Base-by-base conservation (phyloP, 306 rosid species). In the Trichosanthes truncata region DNA sequence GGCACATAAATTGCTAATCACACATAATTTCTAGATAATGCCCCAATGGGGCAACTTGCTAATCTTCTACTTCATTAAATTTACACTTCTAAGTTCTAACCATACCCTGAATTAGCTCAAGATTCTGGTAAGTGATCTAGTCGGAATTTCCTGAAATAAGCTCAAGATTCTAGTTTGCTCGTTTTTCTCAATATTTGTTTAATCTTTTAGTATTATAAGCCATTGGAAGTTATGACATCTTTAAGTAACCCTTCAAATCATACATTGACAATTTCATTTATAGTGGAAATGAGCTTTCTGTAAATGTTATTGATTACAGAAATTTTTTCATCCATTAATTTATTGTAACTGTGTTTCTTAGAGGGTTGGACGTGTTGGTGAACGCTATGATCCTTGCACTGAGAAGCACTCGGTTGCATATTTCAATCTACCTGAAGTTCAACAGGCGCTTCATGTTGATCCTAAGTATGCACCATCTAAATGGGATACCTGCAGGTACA, bases 401-500 rank as follows among this genome's bases (percentile, higher is more conserved):
- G 93, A 92, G 89, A 78, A 21, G 49, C 93, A 92, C 80, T 86
- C 94, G 63, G 71, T 52, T 55, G 81, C 71, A 26, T 94, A 90
- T 89, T 94, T 92, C 89, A 94, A 94, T 84, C 89, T 52, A 77
- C 96, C 92, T 0, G 89, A 90, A 86, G 98, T 94, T 76, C 96
- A 94, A 77, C 84, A 17, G 74, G 84, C 77, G 45, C 97, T 94
- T 83, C 94, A 92, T 75, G 93, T 92, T 55, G 89, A 94, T 85
- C 86, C 80, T 26, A 21, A 40, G 77, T 83, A 81, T 63, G 86
- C 88, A 23, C 97, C 98, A 68, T 75, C 85, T 55, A 80, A 66
- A 85, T 94, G 97, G 98, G 84, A 72, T 48, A 83, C 97, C 74
- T 94, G 97, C 95, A 92, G 95, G 98, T 94, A 88, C 59, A 35